Evolutionary conservation across 1,284 basidiomycete genomes (phyloP).

Genomic region (Phellinidium pouzarii): DNA sequence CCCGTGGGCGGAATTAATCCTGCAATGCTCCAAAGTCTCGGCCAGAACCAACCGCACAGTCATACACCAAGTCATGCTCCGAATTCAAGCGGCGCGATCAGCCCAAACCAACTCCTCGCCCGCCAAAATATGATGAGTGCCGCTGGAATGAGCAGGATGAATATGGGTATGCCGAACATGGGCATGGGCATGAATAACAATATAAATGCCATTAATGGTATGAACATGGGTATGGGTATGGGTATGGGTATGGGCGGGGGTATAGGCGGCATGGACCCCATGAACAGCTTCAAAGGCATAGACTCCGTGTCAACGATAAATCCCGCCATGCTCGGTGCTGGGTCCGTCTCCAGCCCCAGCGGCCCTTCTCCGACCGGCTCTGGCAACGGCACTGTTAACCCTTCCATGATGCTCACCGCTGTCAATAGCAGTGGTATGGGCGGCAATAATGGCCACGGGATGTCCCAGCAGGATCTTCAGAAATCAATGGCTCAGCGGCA

Average conservation of each 20-base stretch:
- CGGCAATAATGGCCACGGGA: neutral
- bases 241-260: slow-evolving; percentile 1
- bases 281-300: slow-evolving; percentile 9
- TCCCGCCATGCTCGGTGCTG: slow-evolving; percentile 16
- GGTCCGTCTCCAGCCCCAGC: neutral
- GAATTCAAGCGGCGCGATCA: slow-evolving; percentile 20
- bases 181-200: neutral
- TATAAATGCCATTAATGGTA: neutral
- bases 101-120: slow-evolving; percentile 14
- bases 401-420: slow-evolving; percentile 10
- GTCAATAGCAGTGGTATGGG: neutral
- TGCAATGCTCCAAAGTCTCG: slow-evolving; percentile 15
- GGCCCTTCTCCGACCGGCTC: neutral
- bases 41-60: neutral
- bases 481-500: slow-evolving; percentile 19
- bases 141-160: slow-evolving; percentile 1
- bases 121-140: slow-evolving; percentile 17
- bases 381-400: neutral
- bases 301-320: slow-evolving; percentile 10
- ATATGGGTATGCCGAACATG: slow-evolving; percentile 12
- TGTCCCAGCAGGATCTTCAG: slow-evolving; percentile 18
- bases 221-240: slow-evolving; percentile 5
- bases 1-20: slow-evolving; percentile 13
- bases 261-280: too few relatives aligned
- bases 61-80: too few relatives aligned